Evolutionary conservation across 2,329 filamentous ascomycete species (phyloP).

Genomic region (Mycosphaerelloides madeirae): DNA sequence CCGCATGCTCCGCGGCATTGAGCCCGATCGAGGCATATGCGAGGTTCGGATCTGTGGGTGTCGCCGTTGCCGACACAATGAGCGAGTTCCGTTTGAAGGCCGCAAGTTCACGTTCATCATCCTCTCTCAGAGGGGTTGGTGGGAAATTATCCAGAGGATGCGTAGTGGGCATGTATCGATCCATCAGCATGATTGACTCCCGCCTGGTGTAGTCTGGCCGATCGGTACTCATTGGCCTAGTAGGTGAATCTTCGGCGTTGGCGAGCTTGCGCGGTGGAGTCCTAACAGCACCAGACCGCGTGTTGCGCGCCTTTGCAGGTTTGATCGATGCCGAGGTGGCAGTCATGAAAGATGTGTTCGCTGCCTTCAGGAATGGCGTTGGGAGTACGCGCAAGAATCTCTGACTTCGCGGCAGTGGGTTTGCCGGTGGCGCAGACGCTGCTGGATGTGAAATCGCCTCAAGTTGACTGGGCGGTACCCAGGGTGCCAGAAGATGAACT

Average conservation of each 20-base stretch:
- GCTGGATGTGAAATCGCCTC: constrained; percentile 57
- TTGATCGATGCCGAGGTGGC: constrained; percentile 63
- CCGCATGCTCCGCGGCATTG: constrained; percentile 55
- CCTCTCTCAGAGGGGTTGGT: constrained; percentile 19
- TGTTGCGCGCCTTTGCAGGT: constrained; percentile 27
- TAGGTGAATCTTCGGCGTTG: constrained; percentile 16
- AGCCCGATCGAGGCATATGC: constrained; percentile 35
- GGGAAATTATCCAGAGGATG: constrained; percentile 30
- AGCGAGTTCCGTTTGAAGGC: constrained; percentile 20
- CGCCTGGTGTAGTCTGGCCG: constrained; percentile 34
- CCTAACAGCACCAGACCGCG: constrained; percentile 11
- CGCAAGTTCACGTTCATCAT: constrained; percentile 19
- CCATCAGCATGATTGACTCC: constrained; percentile 48
- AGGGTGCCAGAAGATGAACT: constrained; percentile 89
- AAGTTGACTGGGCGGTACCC: constrained; percentile 95
- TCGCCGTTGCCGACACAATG: constrained; percentile 30
- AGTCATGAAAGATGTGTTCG: constrained; percentile 92
- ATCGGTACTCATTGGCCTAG: constrained; percentile 22
- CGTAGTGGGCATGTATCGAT: constrained; percentile 41
- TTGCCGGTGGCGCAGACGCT: constrained; percentile 61
- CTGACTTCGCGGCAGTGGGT: constrained; percentile 85
- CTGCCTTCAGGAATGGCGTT: constrained; percentile 84
- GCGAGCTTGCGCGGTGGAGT: constrained; percentile 11
- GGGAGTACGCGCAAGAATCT: constrained; percentile 85
- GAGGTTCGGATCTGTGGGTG: constrained; percentile 38